Base-by-base conservation (phyloP, 2,329 filamentous ascomycete species). In the Cyphellophora attinorum region DNA sequence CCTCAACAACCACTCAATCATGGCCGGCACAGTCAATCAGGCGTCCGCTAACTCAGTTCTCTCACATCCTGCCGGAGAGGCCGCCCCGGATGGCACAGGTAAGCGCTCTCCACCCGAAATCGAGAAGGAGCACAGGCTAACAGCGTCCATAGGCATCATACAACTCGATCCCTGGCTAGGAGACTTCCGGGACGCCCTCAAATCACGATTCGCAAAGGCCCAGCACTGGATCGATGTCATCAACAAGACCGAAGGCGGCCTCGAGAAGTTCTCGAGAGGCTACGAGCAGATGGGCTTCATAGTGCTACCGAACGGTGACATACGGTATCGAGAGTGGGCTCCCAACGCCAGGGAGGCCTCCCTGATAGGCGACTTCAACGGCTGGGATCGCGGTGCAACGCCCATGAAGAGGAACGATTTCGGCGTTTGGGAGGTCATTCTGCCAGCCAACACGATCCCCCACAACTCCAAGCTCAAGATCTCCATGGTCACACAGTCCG, bases 381-480 rank as follows among this genome's bases (percentile, higher is more conserved):
- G 75, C 48, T 98, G 91, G 91, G 77, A 93, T 57, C 71, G 79
- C 51, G 74, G 77, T 42, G 76, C 85, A 15, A 83, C 91, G 49
- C 78, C 80, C 33, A 94, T 98, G 91, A 81, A 74, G 52, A 91
- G 83, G 64, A 75, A 93, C 52, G 60, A 71, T 27, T 96, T 76
- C 56, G 91, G 91, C 4, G 79, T 93, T 17, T 98, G 89, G 64
- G 82, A 93, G 54, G 77, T 95, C 34, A 74, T 67, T 1, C 50
- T 98, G 6, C 82, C 84, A 8, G 75, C 81, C 30, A 74, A 73
- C 38, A 79, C 78, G 3, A 94, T 98, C 51, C 72, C 81, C 31
- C 91, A 98, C 64, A 85, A 94, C 48, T 93, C 86, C 50, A 98
- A 95, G 64, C 63, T 98, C 62, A 98, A 98, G 85, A 84, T 94